phyloP scores from a whole-genome alignment of 805 yeast species.

The Saccharomyces mikatae region DNA sequence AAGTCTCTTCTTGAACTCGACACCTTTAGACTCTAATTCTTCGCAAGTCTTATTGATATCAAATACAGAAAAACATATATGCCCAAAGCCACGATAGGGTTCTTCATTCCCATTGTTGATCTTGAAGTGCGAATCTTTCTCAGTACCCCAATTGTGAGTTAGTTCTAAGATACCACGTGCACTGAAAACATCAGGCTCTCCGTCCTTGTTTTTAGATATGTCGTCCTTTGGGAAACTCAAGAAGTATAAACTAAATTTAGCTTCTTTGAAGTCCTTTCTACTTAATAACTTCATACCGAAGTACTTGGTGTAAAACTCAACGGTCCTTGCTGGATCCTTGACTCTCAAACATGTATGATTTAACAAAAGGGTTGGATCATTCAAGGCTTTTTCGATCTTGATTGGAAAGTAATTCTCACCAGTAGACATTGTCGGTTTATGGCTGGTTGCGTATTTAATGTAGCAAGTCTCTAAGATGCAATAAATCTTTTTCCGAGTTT shows the following conservation, averaged over 20 bases:
- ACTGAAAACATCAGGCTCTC: constrained; percentile 28
- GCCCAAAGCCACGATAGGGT: constrained; percentile 89
- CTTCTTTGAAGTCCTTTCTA: constrained; percentile 43
- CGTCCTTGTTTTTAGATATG: constrained; percentile 34
- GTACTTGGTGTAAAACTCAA: constrained; percentile 62
- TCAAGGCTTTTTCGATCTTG: constrained; percentile 16
- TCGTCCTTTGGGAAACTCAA: constrained; percentile 38
- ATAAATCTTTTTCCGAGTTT: background rate
- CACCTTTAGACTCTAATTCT: constrained; percentile 52
- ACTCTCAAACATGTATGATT: constrained; percentile 77
- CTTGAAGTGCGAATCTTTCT: constrained; percentile 45
- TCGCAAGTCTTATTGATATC: constrained; percentile 59
- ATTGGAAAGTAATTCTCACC: background rate
- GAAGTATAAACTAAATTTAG: constrained; percentile 60
- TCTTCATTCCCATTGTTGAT: constrained; percentile 77
- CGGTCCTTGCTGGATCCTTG: constrained; percentile 66
- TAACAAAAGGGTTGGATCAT: constrained; percentile 27
- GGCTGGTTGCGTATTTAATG: background rate
- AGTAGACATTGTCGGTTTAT: background rate
- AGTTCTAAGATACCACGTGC: constrained; percentile 68
- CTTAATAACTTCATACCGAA: constrained; percentile 65
- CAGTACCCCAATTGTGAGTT: constrained; percentile 72
- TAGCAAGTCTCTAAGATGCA: background rate
- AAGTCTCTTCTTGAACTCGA: constrained; percentile 71
- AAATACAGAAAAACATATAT: constrained; percentile 80